Conservation (phyloP, 2,329 filamentous ascomycete genomes). For the Seiridium cupressi region DNA sequence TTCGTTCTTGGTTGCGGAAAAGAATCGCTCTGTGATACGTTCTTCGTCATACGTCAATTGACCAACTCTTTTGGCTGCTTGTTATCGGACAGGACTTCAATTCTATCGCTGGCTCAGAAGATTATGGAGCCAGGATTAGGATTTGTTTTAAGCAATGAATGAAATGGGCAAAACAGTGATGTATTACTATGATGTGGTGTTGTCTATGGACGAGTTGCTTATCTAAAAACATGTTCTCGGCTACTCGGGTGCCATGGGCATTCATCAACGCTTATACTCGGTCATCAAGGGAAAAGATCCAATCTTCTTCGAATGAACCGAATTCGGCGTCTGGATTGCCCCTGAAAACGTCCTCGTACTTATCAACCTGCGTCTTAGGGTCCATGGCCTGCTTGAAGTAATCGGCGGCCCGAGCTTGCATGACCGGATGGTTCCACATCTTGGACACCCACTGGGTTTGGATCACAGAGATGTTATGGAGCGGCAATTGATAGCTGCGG, state of each 20-base stretch:
- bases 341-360: conserved; percentile 24
- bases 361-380: conserved; percentile 16
- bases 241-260: too few relatives aligned
- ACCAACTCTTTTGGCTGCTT: too few relatives aligned
- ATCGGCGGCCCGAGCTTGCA: conserved; percentile 17
- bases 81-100: too few relatives aligned
- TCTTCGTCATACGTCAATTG: too few relatives aligned
- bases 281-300: conserved; percentile 11
- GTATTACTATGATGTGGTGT: too few relatives aligned
- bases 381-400: conserved; percentile 24
- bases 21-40: too few relatives aligned
- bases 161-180: too few relatives aligned
- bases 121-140: too few relatives aligned
- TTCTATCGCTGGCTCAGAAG: too few relatives aligned
- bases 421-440: conserved; percentile 26
- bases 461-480: conserved; percentile 19
- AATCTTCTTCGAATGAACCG: conserved; percentile 20
- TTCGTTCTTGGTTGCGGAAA: too few relatives aligned
- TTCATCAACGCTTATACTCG: neutral
- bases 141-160: too few relatives aligned
- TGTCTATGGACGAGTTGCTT: too few relatives aligned
- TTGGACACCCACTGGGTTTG: conserved; percentile 24
- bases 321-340: conserved; percentile 16
- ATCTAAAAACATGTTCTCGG: neutral
- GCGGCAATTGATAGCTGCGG: conserved; percentile 24